Conservation (phyloP, 257 asterid species). For the Solanum piurae region DNA sequence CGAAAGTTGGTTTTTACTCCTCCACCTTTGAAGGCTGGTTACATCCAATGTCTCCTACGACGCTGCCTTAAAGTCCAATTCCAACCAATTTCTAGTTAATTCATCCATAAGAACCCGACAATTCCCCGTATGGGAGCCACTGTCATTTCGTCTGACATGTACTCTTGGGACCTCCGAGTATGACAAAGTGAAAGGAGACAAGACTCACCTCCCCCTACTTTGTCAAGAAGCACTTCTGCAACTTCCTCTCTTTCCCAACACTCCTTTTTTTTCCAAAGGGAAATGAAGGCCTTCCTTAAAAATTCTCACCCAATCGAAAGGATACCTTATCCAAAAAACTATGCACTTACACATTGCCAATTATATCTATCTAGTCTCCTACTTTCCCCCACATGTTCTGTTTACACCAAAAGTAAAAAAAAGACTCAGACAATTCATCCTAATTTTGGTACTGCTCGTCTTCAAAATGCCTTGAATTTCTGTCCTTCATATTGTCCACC, state of each 20-base stretch:
- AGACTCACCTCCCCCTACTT: background rate
- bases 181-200: background rate
- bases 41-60: background rate
- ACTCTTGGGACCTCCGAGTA: background rate
- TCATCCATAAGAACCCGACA: background rate
- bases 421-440: background rate
- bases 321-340: background rate
- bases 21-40: background rate
- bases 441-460: background rate
- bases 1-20: background rate
- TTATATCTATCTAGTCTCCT: background rate
- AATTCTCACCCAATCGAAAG: background rate
- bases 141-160: background rate
- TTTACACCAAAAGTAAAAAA: background rate
- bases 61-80: background rate
- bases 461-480: background rate
- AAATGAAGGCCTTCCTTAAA: background rate
- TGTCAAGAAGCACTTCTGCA: background rate
- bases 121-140: background rate
- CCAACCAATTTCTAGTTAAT: background rate
- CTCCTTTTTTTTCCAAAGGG: background rate
- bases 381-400: background rate
- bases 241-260: background rate
- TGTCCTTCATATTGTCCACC: background rate
- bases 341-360: background rate